Conservation (phyloP, 257 asterid genomes). For the Plantago elongata region DNA sequence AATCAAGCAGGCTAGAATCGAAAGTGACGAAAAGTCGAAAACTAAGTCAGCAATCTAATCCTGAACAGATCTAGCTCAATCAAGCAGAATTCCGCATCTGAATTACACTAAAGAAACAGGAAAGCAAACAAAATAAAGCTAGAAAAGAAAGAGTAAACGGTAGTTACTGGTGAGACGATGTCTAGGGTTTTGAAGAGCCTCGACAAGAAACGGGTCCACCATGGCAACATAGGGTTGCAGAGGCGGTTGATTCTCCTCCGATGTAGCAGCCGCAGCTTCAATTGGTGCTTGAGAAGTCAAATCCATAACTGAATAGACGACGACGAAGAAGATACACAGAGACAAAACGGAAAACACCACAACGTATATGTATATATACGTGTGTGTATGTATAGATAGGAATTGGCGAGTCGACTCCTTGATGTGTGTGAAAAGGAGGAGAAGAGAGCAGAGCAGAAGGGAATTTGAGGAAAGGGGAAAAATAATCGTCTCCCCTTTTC, state of each 20-base stretch:
- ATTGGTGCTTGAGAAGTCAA: constrained; percentile 25
- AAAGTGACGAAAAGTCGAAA: no score
- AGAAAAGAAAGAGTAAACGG: not conserved
- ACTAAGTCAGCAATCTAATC: no score
- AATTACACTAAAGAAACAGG: not conserved
- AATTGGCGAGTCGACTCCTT: not conserved
- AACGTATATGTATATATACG: not conserved
- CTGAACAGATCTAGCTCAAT: no score
- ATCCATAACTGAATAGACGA: constrained; percentile 24
- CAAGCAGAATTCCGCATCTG: constrained; percentile 5
- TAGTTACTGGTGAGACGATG: constrained; percentile 87
- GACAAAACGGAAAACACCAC: no score
- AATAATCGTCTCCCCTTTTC: constrained; percentile 20
- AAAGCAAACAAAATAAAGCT: not conserved
- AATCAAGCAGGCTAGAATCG: not conserved
- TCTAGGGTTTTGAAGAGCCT: constrained; percentile 98
- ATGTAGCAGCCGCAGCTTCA: constrained; percentile 23
- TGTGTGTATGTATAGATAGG: not conserved
- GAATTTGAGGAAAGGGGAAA: constrained; percentile 31
- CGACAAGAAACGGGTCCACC: constrained; percentile 93
- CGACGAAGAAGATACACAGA: no score
- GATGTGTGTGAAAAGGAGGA: not conserved
- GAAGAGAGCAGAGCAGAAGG: constrained; percentile 1
- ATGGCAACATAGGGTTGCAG: constrained; percentile 41
- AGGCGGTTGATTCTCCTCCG: constrained; percentile 31